Base-by-base conservation (phyloP, 495 filamentous ascomycete species). In the Trichoderma reesei region DNA sequence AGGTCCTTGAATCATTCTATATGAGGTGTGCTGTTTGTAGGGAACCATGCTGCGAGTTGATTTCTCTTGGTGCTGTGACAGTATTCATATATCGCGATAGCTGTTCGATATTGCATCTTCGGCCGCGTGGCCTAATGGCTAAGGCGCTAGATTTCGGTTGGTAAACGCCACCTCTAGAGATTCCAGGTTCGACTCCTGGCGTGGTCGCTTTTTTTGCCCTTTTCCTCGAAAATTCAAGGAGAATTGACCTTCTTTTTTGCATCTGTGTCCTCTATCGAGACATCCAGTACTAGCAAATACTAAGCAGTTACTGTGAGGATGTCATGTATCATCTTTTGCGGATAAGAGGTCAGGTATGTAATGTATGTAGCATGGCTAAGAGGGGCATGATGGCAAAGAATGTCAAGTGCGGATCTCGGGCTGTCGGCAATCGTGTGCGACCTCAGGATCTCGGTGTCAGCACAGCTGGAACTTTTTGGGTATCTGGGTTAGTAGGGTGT, bases 21-120 rank as follows among this genome's bases (percentile, higher is more conserved):
- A 1, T 26, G 26, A 26, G 26, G 26, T 26, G 26, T 26, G 26
- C 26, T 1, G 1, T 26, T 1, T 1, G 26, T 26, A 26, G 26
- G 68, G 18, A 70, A 73, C 6, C 48, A 69, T 9, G 73, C 74
- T 3, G 72, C 10, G 10, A 16, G 0, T 42, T 51, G 8, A 5
- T n/a, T n/a, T n/a, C 8, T 4, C n/a, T n/a, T n/a, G n/a, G 26
- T 26, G 26, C 26, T 26, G 26, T n/a, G n/a, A n/a, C n/a, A n/a
- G n/a, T n/a, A n/a, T 6, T 20, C 7, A 56, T 3, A 56, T 46
- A 46, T 16, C 1, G 3, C 0, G 10, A 31, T 56, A 13, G 48
- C 48, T 1, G 14, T 0, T 3, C 9, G 0, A 10, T 33, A 4
- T 26, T 56, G 9, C 14, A 13, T 46, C 48, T 4, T 6, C 60